Evolutionary conservation across 2,329 filamentous ascomycete genomes (phyloP), one percentile per base, ranked within the genome.

Genomic region (Tolypocladium ovalisporum): DNA sequence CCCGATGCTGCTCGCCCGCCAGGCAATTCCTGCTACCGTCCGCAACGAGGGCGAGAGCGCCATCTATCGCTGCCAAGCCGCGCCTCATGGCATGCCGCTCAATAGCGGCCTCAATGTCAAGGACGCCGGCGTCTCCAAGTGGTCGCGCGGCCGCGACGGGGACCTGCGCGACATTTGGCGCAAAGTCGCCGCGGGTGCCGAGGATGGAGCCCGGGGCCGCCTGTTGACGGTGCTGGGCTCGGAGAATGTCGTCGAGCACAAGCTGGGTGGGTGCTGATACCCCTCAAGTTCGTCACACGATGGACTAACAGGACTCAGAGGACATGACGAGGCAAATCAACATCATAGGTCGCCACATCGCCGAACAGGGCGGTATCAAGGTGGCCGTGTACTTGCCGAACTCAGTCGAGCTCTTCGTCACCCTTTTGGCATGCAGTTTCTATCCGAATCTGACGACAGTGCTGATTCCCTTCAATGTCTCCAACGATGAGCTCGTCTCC

Each of bases 371-470:
- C 57, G 84, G 84, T 40, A 87, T 85, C 69, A 87, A 85, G 54
- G 89, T 97, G 36, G 94, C 91, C 61, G 82, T 97, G 62, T 96
- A 95, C 71, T 80, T 97, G 57, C 90, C 92, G 49, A 97, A 99
- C 77, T 96, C 91, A 52, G 79, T 96, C 66, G 94, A 99, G 73
- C 84, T 96, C 60, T 76, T 99, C 54, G 81, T 84, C 37, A 80
- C 88, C 9, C 76, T 97, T 24, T 96, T 99, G 66, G 90, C 92
- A 57, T 92, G 89, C 70, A 85, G 89, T 62, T 97, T 97, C 75
- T 93, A 96, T 72, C 68, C 73, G 19, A 88, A 88, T 66, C 80
- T 96, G 65, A 90, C 87, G 13, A 85, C 88, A n/a, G 82, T 96
- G 53, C 77, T 97, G 56, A 77, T 99, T 42, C 93, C 94, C 0